Evolutionary conservation across 192 early-diverging fungal genomes (phyloP).

Genomic region (Thamnidium elegans): DNA sequence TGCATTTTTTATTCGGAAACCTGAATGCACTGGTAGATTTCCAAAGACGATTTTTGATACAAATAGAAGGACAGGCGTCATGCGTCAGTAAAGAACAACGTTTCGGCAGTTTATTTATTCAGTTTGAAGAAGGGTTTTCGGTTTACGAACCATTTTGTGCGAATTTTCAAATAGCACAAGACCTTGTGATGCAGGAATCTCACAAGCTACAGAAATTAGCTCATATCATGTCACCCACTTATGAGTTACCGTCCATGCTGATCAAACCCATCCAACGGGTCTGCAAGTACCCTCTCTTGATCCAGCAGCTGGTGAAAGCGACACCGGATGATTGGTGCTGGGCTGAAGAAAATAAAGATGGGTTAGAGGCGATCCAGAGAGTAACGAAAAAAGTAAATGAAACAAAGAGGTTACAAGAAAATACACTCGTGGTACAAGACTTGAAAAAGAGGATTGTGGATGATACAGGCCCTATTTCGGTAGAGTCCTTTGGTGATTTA

Average conservation of each 20-base stretch:
- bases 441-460: constrained; percentile 67
- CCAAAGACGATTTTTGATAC: constrained; percentile 89
- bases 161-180: constrained; percentile 79
- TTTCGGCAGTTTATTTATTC: constrained; percentile 83
- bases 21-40: constrained; percentile 91
- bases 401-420: constrained; percentile 82
- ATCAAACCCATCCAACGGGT: constrained; percentile 98
- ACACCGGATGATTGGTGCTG: constrained; percentile 55
- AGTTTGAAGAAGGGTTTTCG: constrained; percentile 74
- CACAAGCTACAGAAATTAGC: constrained; percentile 58
- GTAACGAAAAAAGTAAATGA: constrained; percentile 92
- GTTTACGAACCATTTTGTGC: constrained; percentile 94
- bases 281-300: constrained; percentile 96
- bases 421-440: constrained; percentile 74
- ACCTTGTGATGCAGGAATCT: constrained; percentile 62
- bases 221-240: constrained; percentile 77
- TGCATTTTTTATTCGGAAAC: constrained; percentile 87
- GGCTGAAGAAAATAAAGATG: constrained; percentile 63
- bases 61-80: constrained; percentile 76
- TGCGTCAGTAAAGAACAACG: constrained; percentile 76
- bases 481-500: constrained; percentile 76
- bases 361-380: constrained; percentile 75
- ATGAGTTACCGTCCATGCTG: constrained; percentile 86
- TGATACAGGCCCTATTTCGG: constrained; percentile 78
- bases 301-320: constrained; percentile 68